phyloP scores from a whole-genome alignment of 2,329 filamentous ascomycete species.

The Calonectria pteridis region DNA sequence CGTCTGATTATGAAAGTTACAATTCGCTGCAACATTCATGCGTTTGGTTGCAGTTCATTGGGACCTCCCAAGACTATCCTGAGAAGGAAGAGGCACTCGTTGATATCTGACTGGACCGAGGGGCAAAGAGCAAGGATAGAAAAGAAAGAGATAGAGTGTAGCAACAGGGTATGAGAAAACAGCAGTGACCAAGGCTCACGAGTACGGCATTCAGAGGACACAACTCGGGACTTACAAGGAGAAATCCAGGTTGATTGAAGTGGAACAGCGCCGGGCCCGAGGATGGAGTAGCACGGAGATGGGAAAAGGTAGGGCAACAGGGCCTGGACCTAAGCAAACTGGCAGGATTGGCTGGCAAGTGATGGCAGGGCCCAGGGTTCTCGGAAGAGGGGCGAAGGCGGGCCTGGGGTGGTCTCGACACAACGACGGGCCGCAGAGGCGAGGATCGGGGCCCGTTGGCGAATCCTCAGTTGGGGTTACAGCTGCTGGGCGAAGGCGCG shows the following conservation, averaged over 20 bases:
- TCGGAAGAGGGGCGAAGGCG: constrained; percentile 24
- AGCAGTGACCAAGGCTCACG: constrained; percentile 1
- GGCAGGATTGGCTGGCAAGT: constrained; percentile 33
- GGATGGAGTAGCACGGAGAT: constrained; percentile 22
- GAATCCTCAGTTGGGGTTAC: constrained; percentile 13
- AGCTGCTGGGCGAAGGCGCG: constrained; percentile 1
- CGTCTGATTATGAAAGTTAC: not conserved
- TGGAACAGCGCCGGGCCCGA: constrained; percentile 24
- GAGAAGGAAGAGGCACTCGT: no score
- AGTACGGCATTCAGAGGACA: constrained; percentile 9
- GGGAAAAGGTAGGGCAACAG: constrained; percentile 24
- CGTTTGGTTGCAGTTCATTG: not conserved
- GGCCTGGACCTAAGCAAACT: constrained; percentile 19
- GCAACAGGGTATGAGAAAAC: not conserved
- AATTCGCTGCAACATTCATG: not conserved
- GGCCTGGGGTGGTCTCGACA: constrained; percentile 21
- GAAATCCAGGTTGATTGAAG: constrained; percentile 16
- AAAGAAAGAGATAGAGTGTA: not conserved
- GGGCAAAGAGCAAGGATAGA: not conserved
- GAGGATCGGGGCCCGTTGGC: constrained; percentile 8
- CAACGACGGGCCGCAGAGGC: constrained; percentile 16
- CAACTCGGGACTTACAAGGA: constrained; percentile 30
- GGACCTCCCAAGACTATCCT: not conserved
- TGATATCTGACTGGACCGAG: not conserved
- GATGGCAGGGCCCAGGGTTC: constrained; percentile 24